These are phyloP conservation scores for Cryptococcus floricola DNA, from an alignment of 1,284 basidiomycete species.

Conservation along the genomic window DNA sequence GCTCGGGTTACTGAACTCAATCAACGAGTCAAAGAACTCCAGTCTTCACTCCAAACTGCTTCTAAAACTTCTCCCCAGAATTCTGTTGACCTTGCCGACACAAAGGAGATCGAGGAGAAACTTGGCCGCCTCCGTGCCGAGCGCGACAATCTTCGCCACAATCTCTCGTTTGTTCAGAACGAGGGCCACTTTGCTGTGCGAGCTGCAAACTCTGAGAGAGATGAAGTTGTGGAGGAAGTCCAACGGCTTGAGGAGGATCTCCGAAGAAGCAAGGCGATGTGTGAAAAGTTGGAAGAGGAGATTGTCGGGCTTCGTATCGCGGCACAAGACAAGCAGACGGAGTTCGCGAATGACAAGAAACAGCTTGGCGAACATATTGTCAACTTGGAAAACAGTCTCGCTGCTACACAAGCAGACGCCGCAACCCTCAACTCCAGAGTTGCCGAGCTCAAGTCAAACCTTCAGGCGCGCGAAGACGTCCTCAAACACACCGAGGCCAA, in stretches of 20 bases:
- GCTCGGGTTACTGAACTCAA: constrained; percentile 11
- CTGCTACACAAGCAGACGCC: background rate
- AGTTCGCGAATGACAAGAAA: background rate
- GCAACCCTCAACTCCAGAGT: constrained; percentile 2
- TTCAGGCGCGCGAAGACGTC: background rate
- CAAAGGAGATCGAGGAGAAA: constrained; percentile 55
- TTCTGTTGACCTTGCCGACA: background rate
- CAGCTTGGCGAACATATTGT: constrained; percentile 3
- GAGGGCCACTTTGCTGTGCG: constrained; percentile 66
- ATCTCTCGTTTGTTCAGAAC: constrained; percentile 65
- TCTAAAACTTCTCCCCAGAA: background rate
- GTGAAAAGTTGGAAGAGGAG: constrained; percentile 14
- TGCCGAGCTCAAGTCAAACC: constrained; percentile 2
- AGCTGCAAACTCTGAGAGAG: constrained; percentile 57
- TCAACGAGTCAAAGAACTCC: constrained; percentile 7
- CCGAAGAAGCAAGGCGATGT: constrained; percentile 3
- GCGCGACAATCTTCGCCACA: constrained; percentile 62
- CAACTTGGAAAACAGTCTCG: constrained; percentile 7
- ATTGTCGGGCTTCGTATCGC: constrained; percentile 1
- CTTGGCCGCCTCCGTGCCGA: constrained; percentile 66
- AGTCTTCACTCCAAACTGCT: constrained; percentile 8
- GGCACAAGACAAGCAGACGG: constrained; percentile 1
- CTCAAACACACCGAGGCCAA: constrained; percentile 3
- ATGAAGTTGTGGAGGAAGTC: constrained; percentile 28
- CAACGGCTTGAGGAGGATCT: constrained; percentile 15